Evolutionary conservation across 164 flowering plant genomes (phyloP).

Genomic region (Magnolia changhungtana): DNA sequence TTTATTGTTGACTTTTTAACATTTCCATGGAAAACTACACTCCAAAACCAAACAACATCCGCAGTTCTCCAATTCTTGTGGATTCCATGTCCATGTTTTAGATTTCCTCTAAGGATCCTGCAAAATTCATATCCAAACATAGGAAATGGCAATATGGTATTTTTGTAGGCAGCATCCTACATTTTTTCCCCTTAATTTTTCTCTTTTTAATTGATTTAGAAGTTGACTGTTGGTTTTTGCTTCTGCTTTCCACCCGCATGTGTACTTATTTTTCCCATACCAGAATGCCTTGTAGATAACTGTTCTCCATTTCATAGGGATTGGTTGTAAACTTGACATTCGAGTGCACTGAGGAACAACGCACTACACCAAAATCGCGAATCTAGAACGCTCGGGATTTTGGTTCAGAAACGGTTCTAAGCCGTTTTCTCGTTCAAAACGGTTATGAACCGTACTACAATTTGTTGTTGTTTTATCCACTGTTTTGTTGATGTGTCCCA

Average conservation of each 20-base stretch:
- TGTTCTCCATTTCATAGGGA: background rate
- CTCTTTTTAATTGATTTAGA: background rate
- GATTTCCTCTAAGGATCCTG: background rate
- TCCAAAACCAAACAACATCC: no score
- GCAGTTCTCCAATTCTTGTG: no score
- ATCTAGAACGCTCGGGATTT: no score
- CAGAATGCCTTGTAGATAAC: background rate
- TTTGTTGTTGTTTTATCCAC: no score
- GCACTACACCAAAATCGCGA: no score
- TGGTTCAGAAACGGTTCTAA: no score
- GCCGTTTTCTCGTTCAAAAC: no score
- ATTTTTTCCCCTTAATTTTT: background rate
- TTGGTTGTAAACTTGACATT: background rate
- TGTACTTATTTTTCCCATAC: background rate
- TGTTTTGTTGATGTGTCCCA: no score
- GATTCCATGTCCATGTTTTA: background rate
- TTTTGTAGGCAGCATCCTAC: background rate
- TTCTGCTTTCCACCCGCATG: background rate
- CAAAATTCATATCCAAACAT: no score
- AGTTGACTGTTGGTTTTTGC: background rate
- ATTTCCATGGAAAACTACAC: background rate
- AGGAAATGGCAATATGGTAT: background rate
- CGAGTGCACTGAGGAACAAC: background rate
- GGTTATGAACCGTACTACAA: no score
- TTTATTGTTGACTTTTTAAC: background rate